These are phyloP conservation scores for Platismatia glauca DNA, from an alignment of 495 filamentous ascomycete species.

Conservation along the genomic window DNA sequence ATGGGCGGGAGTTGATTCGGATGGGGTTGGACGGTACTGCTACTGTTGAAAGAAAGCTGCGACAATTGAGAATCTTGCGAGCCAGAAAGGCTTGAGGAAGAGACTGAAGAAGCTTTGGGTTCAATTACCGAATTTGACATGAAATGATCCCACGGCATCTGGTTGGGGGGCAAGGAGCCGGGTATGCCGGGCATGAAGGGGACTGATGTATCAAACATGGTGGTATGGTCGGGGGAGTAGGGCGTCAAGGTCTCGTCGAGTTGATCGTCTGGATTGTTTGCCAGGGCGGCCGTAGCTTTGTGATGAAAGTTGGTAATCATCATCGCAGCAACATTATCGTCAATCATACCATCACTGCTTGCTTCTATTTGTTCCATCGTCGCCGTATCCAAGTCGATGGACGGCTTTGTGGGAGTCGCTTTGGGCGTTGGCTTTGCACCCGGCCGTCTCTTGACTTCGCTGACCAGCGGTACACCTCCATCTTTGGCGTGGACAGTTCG, in stretches of 20 bases:
- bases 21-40: constrained; percentile 45
- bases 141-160: constrained; percentile 85
- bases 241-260: constrained; percentile 59
- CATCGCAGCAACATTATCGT: constrained; percentile 97
- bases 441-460: constrained; percentile 83
- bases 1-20: constrained; percentile 54
- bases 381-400: constrained; percentile 76
- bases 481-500: constrained; percentile 98
- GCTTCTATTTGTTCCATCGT: constrained; percentile 92
- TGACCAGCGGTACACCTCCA: constrained; percentile 88
- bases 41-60: constrained; percentile 46
- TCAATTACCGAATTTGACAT: constrained; percentile 55
- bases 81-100: constrained; percentile 49
- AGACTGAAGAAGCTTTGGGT: constrained; percentile 60
- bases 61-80: constrained; percentile 58
- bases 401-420: constrained; percentile 64
- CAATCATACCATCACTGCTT: constrained; percentile 88
- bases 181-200: constrained; percentile 65
- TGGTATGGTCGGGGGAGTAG: constrained; percentile 59
- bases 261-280: constrained; percentile 56
- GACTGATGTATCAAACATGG: constrained; percentile 61
- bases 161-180: constrained; percentile 69
- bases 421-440: constrained; percentile 60
- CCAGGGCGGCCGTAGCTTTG: constrained; percentile 83
- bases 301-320: constrained; percentile 98